Base-by-base conservation (phyloP, 345 rosid species). In the Mallotus nudiflorus region DNA sequence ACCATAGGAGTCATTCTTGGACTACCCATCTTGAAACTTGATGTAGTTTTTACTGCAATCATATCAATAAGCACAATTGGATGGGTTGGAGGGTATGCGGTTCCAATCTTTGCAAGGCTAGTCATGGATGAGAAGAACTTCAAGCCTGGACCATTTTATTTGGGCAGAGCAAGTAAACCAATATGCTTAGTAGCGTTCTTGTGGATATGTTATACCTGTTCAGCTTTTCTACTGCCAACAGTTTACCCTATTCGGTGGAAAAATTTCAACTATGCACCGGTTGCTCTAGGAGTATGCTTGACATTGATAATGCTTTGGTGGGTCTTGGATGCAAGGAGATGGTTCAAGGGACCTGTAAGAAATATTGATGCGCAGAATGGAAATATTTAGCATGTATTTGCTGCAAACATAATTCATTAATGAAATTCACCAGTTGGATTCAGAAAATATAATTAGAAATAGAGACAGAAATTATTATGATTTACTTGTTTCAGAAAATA, bases 271-370 rank as follows among this genome's bases (percentile, higher is more conserved):
- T 83, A 84, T 67, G 86, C 92, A 19, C 90, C 92, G 0, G 84
- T 83, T 37, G 90, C 88, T 42, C 51, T 85, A 22, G 86, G 84
- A n/a, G 44, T 64, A 1, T 82, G 77, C 28, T 65, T 85, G 75
- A 77, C 82, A 28, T 24, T 79, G 65, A 76, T 84, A 53, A 81
- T 81, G 88, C 81, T 85, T 18, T 88, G 92, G 90, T 81, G 88
- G 90, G 49, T 71, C 2, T n/a, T 84, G 55, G 88, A 83, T 70
- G 87, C 90, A 3, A 82, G 85, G 37, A 84, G 68, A 77, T 88
- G 86, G 88, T 88, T 88, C 62, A 78, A 82, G 69, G 93, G 90
- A 37, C 93, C 90, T 68, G 93, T 84, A 35, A 74, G 87, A 73
- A 86, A 85, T 72, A 82, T 85, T 54, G 86, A 83, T 40, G 49